These are phyloP conservation scores for Penicillium silybi DNA, from an alignment of 495 filamentous ascomycete genomes.

Conservation along the genomic window DNA sequence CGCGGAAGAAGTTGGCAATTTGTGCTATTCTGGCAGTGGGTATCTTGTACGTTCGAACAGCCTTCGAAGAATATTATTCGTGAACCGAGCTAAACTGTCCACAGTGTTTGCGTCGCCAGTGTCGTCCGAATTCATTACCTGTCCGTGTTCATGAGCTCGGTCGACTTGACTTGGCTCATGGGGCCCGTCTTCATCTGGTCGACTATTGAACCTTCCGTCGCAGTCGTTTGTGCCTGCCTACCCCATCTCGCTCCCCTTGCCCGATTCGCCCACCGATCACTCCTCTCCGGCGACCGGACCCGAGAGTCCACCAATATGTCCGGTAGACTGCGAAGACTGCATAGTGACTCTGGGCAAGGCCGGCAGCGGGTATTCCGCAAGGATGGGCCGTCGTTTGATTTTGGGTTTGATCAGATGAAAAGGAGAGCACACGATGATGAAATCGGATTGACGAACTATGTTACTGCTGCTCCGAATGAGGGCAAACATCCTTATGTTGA, in stretches of 20 bases:
- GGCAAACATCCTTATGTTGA: too few relatives aligned
- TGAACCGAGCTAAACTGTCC: background rate
- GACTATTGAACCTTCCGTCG: conserved; percentile 38
- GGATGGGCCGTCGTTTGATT: too few relatives aligned
- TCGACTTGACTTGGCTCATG: conserved; percentile 36
- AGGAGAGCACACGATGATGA: too few relatives aligned
- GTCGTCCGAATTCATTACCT: conserved; percentile 26
- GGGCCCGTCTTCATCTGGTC: conserved; percentile 45
- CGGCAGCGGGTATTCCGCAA: too few relatives aligned
- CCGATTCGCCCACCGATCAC: background rate
- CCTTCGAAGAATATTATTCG: background rate
- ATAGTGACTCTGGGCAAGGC: too few relatives aligned
- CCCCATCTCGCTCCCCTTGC: conserved; percentile 20
- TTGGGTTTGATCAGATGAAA: too few relatives aligned
- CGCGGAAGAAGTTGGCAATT: conserved; percentile 35
- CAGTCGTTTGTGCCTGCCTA: conserved; percentile 39
- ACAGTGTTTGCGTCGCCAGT: conserved; percentile 21
- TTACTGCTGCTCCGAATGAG: too few relatives aligned
- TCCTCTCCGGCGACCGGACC: too few relatives aligned
- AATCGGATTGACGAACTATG: too few relatives aligned
- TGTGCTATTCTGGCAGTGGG: conserved; percentile 21
- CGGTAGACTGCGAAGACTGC: too few relatives aligned
- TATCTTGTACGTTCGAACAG: conserved; percentile 16
- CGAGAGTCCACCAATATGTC: too few relatives aligned
- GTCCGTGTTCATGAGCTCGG: conserved; percentile 17